Conservation (phyloP, 495 filamentous ascomycete genomes). For the Aspergillus homomorphus region DNA sequence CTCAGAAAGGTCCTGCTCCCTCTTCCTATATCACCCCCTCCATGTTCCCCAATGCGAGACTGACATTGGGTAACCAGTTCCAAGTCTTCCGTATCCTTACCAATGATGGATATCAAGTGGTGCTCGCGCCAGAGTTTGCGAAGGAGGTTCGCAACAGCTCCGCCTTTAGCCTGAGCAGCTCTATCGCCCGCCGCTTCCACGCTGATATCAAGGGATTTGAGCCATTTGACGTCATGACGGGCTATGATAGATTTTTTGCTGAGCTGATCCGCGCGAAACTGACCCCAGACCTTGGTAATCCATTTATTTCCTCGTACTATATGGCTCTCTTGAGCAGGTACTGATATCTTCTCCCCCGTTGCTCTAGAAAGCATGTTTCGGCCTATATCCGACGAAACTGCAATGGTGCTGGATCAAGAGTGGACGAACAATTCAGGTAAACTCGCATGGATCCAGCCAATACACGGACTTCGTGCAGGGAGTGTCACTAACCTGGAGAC, state of each 20-base stretch:
- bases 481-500: too few relatives aligned
- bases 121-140: slow-evolving; percentile 19
- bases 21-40: too few relatives aligned
- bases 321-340: too few relatives aligned
- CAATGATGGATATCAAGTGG: slow-evolving; percentile 16
- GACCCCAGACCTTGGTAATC: slow-evolving; percentile 18
- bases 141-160: slow-evolving; percentile 21
- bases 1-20: too few relatives aligned
- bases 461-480: too few relatives aligned
- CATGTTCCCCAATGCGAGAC: not conserved
- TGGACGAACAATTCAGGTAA: slow-evolving; percentile 19
- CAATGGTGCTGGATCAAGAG: not conserved
- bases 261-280: slow-evolving; percentile 20
- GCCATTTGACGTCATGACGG: slow-evolving; percentile 22
- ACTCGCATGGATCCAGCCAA: too few relatives aligned
- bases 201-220: slow-evolving; percentile 38
- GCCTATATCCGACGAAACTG: slow-evolving; percentile 19
- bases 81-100: slow-evolving; percentile 16
- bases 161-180: slow-evolving; percentile 12
- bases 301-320: not conserved
- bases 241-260: slow-evolving; percentile 8
- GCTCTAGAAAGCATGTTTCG: slow-evolving; percentile 11
- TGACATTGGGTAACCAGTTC: too few relatives aligned
- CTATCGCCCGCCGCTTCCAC: slow-evolving; percentile 10
- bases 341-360: too few relatives aligned